These are phyloP conservation scores for Breynia disticha DNA, from an alignment of 441 rosid genomes.

Conservation along the genomic window DNA sequence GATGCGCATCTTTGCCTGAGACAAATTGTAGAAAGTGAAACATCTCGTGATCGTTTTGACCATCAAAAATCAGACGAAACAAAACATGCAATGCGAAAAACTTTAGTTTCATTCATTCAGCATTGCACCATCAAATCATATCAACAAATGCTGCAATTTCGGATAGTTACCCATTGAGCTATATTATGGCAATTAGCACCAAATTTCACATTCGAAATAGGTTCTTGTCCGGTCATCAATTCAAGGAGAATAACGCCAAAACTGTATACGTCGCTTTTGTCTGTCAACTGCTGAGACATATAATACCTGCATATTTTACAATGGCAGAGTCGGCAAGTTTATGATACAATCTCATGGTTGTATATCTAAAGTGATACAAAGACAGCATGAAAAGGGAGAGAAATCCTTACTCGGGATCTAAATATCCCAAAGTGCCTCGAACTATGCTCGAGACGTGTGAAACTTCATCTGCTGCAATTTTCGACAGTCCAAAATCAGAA, in stretches of 20 bases:
- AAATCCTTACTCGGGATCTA: constrained; percentile 86
- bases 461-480: constrained; percentile 73
- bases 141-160: too few species aligned
- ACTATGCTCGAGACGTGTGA: constrained; percentile 98
- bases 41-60: background rate
- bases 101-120: too few species aligned
- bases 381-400: background rate
- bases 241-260: constrained; percentile 96
- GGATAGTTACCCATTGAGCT: constrained; percentile 97
- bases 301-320: constrained; percentile 48
- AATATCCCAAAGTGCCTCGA: constrained; percentile 93
- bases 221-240: constrained; percentile 91
- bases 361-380: constrained; percentile 7
- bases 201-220: constrained; percentile 84
- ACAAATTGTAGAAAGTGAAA: background rate
- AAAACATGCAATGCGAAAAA: background rate
- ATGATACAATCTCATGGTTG: background rate
- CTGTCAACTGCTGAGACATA: constrained; percentile 85
- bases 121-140: background rate
- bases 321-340: background rate
- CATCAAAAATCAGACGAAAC: background rate
- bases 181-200: constrained; percentile 88
- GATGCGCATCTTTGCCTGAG: constrained; percentile 76
- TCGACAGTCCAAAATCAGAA: constrained; percentile 92
- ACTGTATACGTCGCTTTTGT: constrained; percentile 90